Percentiles rank a stretch among this genome's conserved stretches.
phyloP scores from a whole-genome alignment of 2,329 filamentous ascomycete species.

The Cytospora piceae region DNA sequence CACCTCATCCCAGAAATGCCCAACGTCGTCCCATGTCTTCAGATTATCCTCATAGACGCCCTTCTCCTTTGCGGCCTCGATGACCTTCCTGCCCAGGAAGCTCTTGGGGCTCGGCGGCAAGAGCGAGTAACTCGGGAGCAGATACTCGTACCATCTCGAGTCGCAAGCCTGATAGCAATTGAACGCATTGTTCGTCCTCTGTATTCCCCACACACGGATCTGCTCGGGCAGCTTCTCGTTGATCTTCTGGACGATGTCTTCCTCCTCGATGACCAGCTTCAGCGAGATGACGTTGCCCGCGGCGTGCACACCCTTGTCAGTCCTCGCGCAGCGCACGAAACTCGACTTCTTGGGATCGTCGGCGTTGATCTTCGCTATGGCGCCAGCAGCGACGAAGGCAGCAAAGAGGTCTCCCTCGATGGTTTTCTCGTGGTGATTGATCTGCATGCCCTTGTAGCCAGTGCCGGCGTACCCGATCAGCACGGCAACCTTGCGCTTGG shows the following conservation, averaged over 20 bases:
- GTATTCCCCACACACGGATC: constrained; percentile 93
- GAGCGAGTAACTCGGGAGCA: constrained; percentile 91
- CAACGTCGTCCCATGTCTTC: constrained; percentile 74
- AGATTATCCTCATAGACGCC: constrained; percentile 71
- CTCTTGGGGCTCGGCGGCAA: constrained; percentile 89
- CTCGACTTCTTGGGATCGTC: constrained; percentile 96
- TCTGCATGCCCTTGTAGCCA: constrained; percentile 97
- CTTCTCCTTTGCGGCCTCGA: constrained; percentile 74
- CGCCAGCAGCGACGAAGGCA: constrained; percentile 86
- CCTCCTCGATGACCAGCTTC: constrained; percentile 94
- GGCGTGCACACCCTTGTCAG: constrained; percentile 96
- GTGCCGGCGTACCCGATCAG: constrained; percentile 95
- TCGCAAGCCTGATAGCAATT: constrained; percentile 95
- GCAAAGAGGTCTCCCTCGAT: constrained; percentile 95
- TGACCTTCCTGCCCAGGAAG: constrained; percentile 80
- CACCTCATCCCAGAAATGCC: constrained; percentile 79
- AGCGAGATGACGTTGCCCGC: constrained; percentile 93
- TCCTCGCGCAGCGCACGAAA: constrained; percentile 89
- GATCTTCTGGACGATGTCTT: constrained; percentile 86
- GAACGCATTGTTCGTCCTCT: constrained; percentile 86
- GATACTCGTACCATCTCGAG: constrained; percentile 94
- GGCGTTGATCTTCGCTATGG: constrained; percentile 95
- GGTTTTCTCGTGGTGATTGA: constrained; percentile 80
- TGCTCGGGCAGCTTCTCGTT: constrained; percentile 83
- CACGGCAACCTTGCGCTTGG: constrained; percentile 96